Conservation (phyloP, 177 flowering plant genomes). For the Vitis hybrid region DNA sequence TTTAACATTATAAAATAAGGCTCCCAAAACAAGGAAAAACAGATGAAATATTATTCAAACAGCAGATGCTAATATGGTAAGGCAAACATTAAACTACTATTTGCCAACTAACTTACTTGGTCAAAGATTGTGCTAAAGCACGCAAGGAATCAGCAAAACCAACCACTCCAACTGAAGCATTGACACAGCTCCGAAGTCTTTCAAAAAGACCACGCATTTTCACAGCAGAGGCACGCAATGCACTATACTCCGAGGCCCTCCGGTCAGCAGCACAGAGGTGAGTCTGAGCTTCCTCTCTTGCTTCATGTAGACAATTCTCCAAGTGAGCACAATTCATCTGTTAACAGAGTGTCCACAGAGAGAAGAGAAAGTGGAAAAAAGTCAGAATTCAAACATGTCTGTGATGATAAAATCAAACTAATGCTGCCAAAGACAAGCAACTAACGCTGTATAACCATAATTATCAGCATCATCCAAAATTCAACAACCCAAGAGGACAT, state of each 20-base stretch:
- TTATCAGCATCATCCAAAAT: too few species aligned
- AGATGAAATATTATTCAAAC: too few species aligned
- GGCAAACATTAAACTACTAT: background rate
- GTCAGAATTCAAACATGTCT: background rate
- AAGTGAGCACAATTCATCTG: constrained; percentile 99
- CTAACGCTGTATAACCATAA: too few species aligned
- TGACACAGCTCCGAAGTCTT: constrained; percentile 70
- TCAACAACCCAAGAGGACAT: too few species aligned
- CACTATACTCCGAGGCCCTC: constrained; percentile 85
- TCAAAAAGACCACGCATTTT: constrained; percentile 89
- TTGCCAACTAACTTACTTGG: constrained; percentile 53
- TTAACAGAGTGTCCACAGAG: background rate
- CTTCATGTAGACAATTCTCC: constrained; percentile 96
- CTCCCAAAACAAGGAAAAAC: too few species aligned
- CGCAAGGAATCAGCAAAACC: constrained; percentile 76
- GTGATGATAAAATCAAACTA: too few species aligned
- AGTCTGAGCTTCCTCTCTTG: constrained; percentile 98
- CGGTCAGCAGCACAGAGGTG: constrained; percentile 95
- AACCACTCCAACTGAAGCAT: constrained; percentile 58
- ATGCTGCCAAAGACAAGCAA: too few species aligned
- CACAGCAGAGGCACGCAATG: constrained; percentile 86
- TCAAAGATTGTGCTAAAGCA: constrained; percentile 75
- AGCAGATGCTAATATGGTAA: background rate
- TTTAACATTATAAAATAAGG: too few species aligned
- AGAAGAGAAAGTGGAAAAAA: background rate